Evolutionary conservation across 1,284 basidiomycete species (phyloP).

Genomic region (Rhodotorula sp.): DNA sequence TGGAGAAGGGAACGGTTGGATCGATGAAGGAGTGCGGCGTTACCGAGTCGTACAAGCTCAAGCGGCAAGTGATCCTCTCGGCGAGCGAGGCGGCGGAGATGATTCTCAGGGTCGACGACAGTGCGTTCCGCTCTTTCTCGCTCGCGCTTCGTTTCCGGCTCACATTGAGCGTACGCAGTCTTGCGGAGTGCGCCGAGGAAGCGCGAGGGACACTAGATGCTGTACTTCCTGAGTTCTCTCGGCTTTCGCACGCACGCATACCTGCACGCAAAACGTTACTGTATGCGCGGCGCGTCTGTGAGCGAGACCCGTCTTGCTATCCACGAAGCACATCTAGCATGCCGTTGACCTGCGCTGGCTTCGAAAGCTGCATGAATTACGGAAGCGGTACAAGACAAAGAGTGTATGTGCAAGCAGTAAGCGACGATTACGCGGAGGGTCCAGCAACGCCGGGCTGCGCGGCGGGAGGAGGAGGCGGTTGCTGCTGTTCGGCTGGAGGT

Average conservation of each 20-base stretch:
- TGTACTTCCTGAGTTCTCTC: not conserved
- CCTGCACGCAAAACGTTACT: not conserved
- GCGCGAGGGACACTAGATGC: constrained; percentile 53
- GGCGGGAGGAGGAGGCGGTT: not conserved
- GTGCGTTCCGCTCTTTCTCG: constrained; percentile 6
- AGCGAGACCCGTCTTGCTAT: too few species aligned
- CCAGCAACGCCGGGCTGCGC: not conserved
- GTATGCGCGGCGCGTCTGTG: not conserved
- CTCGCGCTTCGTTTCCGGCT: constrained; percentile 37
- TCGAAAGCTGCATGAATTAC: too few species aligned
- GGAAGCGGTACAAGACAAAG: too few species aligned
- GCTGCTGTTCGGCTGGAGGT: not conserved
- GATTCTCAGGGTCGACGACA: constrained; percentile 77
- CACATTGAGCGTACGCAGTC: constrained; percentile 51
- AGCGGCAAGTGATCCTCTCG: constrained; percentile 88
- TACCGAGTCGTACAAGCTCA: constrained; percentile 96
- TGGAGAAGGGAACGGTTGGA: constrained; percentile 77
- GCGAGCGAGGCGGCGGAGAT: constrained; percentile 98
- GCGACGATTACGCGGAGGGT: not conserved
- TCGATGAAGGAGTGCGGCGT: constrained; percentile 86
- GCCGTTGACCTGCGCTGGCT: too few species aligned
- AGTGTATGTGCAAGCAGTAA: not conserved
- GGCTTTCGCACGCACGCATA: too few species aligned
- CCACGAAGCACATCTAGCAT: too few species aligned
- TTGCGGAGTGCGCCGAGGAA: constrained; percentile 59